phyloP scores from a whole-genome alignment of 2,329 filamentous ascomycete genomes.

The Aspergillus proliferans region DNA sequence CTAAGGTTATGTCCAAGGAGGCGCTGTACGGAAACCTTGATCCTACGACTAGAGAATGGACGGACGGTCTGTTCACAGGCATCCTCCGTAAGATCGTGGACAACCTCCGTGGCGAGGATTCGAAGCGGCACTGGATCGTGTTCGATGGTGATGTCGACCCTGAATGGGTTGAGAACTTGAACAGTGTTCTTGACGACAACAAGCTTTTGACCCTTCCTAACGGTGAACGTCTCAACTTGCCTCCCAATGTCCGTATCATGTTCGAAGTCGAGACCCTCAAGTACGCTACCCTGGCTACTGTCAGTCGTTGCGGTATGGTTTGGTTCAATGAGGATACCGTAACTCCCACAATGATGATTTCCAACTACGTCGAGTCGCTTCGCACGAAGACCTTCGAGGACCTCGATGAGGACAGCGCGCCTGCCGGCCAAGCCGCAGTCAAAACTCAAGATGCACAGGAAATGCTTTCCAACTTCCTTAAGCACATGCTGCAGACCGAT shows the following conservation, averaged over 20 bases:
- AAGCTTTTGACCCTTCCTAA: slow-evolving; percentile 95
- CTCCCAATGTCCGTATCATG: slow-evolving; percentile 95
- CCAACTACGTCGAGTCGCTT: slow-evolving; percentile 80
- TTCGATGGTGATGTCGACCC: slow-evolving; percentile 99
- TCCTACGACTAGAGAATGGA: slow-evolving; percentile 97
- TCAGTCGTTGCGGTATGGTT: slow-evolving; percentile 99
- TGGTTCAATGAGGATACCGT: slow-evolving; percentile 99
- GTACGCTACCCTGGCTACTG: slow-evolving; percentile 96
- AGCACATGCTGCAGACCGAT: slow-evolving; percentile 68
- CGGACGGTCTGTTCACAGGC: slow-evolving; percentile 94
- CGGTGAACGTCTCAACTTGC: slow-evolving; percentile 92
- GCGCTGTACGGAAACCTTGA: slow-evolving; percentile 92
- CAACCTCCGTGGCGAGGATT: slow-evolving; percentile 93
- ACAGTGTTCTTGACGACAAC: slow-evolving; percentile 98
- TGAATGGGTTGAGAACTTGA: slow-evolving; percentile 99
- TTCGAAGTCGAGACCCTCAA: slow-evolving; percentile 98
- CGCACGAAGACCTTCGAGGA: slow-evolving; percentile 85
- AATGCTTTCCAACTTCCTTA: slow-evolving; percentile 72
- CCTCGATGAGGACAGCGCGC: slow-evolving; percentile 82
- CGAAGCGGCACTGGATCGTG: slow-evolving; percentile 97
- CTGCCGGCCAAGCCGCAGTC: slow-evolving; percentile 66
- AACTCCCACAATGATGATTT: slow-evolving; percentile 83
- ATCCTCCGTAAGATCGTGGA: slow-evolving; percentile 98
- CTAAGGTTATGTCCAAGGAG: slow-evolving; percentile 99
- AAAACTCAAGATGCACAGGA: slow-evolving; percentile 74